Base-by-base conservation (phyloP, 495 filamentous ascomycete species). In the Podospora fimiseda region DNA sequence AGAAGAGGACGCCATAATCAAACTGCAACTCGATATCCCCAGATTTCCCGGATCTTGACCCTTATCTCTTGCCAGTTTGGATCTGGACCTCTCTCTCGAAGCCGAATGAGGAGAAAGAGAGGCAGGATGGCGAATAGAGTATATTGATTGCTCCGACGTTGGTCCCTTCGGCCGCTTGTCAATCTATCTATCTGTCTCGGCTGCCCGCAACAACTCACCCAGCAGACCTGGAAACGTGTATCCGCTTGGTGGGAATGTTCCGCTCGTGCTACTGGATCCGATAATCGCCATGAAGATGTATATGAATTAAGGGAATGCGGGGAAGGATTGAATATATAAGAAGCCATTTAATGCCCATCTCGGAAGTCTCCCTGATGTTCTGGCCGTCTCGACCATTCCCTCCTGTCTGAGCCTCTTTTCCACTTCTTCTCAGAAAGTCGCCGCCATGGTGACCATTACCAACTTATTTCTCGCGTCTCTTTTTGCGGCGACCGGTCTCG, bases 401-500 rank as follows among this genome's bases (percentile, higher is more conserved):
- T 33, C 27, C 27, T 11, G 27, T 11, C 27, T 11, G 11, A 33
- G 27, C 11, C 27, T 33, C 27, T 6, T 5, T 11, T 33, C 6
- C 11, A 5, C 27, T 33, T 11, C 27, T 33, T 33, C 27, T 5
- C n/a, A n/a, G n/a, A n/a, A n/a, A 6, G 30, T 22, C 41, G 39
- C 37, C 42, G 52, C 15, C 14, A 58, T 58, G 53, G 48, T 60
- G 45, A 27, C 46, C 39, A 22, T 63, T 45, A 56, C 56, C 15
- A 47, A 52, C 39, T 48, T 66, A 43, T 23, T 59, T 14, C 50
- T 69, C 21, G 27, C 54, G 5, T 46, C 56, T 24, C 19, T 40
- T 51, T 47, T 67, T 27, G 60, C 52, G 37, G 52, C 47, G 21
- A 22, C 51, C 21, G 56, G 57, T 1, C 58, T 65, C 9, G 60